Evolutionary conservation across 2,329 filamentous ascomycete species (phyloP).

Genomic region (Sporothrix globosa): DNA sequence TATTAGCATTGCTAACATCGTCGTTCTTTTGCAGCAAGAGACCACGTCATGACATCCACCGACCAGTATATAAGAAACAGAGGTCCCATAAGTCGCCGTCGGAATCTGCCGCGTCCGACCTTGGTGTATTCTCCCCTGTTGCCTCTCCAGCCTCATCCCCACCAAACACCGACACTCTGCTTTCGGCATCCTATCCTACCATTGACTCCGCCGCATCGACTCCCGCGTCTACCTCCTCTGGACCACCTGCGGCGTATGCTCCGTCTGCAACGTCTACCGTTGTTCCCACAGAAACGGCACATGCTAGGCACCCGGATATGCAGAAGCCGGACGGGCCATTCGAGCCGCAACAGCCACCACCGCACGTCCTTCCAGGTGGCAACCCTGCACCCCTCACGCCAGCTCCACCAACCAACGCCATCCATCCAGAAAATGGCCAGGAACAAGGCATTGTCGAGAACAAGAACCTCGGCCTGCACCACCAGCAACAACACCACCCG

Average conservation of each 20-base stretch:
- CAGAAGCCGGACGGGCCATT: neutral
- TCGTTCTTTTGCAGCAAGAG: neutral
- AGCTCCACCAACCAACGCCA: neutral
- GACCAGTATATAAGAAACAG: neutral
- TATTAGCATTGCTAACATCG: neutral
- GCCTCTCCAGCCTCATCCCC: conserved; percentile 10
- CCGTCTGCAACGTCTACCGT: conserved; percentile 7
- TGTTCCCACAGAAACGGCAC: neutral
- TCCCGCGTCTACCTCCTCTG: neutral
- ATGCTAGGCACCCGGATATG: neutral
- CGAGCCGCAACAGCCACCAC: neutral
- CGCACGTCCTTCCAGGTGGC: neutral
- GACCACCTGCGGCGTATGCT: neutral
- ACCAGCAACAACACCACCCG: neutral
- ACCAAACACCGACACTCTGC: neutral
- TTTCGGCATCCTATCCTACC: neutral
- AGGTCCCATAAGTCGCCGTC: neutral
- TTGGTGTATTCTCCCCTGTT: neutral
- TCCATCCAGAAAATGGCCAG: neutral
- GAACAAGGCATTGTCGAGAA: neutral
- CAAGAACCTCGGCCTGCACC: neutral
- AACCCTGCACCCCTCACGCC: neutral
- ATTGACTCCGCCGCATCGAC: conserved; percentile 14
- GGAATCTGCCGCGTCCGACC: neutral
- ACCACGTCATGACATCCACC: neutral